Evolutionary conservation across 495 filamentous ascomycete species (phyloP), one percentile per base, ranked within the genome.

Genomic region (Pseudomonodictys pantanalensis): DNA sequence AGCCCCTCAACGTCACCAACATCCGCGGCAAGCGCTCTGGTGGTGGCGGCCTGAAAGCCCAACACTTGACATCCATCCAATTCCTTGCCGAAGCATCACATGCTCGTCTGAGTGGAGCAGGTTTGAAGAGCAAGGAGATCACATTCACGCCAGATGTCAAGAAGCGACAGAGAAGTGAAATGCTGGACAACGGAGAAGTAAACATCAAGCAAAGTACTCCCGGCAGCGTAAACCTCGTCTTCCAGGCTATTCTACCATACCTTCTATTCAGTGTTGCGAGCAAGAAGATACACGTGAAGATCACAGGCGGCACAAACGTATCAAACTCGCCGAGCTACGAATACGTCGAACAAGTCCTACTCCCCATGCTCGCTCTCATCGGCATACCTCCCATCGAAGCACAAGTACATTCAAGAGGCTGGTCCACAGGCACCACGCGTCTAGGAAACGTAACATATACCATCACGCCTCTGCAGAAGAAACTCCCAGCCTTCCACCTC

Each of bases 191-290:
- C 6, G 38, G 35, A 44, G 38, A 30, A 7, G 5, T 24, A 20
- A 30, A 24, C 39, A 73, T 75, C 32, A 28, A 66, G 20, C 69
- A 75, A 15, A 41, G 44, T 11, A 74, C 71, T 58, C 78, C 79
- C 0, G 74, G 76, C 0, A 83, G 80, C 41, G 79, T 89, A 0
- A 75, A 84, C 52, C 76, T 95, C n/a, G 82, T 92, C 25, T 82
- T 93, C 61, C 91, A 96, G 71, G 86, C 91, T 1, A 72, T 96
- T 3, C 81, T 95, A 38, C 91, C 91, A 0, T 92, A 86, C 69
- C 69, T 93, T 2, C 70, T 95, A 1, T 83, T 86, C 57, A 78
- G 82, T 1, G 76, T 76, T 28, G 74, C 68, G 41, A 39, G 23
- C 3, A 26, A 30, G 25, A 20, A 15, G 18, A 50, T 41, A n/a